Base-by-base conservation (phyloP, 345 rosid species). In the Dipteronia dyeriana region DNA sequence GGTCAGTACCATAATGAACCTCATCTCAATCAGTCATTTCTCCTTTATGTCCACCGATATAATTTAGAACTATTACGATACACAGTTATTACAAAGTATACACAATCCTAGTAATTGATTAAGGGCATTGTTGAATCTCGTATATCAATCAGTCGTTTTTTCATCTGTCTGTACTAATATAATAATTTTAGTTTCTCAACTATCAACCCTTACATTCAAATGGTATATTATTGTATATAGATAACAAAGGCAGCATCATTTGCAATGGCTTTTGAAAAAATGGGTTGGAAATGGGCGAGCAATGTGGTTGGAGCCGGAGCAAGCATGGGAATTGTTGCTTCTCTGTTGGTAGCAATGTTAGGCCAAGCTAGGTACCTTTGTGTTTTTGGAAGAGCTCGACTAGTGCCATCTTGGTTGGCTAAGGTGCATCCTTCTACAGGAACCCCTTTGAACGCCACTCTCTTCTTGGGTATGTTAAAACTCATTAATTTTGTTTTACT, bases 281-380 rank as follows among this genome's bases (percentile, higher is more conserved):
- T 88, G 16, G 92, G 95, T 17, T 92, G 97, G 98, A 73, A 80
- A 60, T 91, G 97, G 98, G 94, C 92, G 31, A 87, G 97, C 87
- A 93, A 95, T 79, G 83, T 91, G 49, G 97, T 95, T 4, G 97
- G 97, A 60, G 97, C 90, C 9, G 98, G 98, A 73, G 98, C 98
- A 71, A 90, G 97, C 79, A 77, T 92, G 87, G 98, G 98, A 56
- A 95, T 93, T n/a, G 93, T 91, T 56, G 97, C 97, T 56, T 95
- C 98, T 25, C 91, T 95, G 2, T 76, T 95, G 85, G 98, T 95
- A 19, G 98, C 98, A 23, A 95, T 95, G 98, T 80, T 95, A 79
- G 98, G 97, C 29, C 98, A 95, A 84, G 94, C 98, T n/a, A 85
- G 98, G 82, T 92, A 95, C 84, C 95, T 95, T 29, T 95, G 98